Evolutionary conservation across 164 flowering plant species (phyloP).

Genomic region (Vitis labrusca): DNA sequence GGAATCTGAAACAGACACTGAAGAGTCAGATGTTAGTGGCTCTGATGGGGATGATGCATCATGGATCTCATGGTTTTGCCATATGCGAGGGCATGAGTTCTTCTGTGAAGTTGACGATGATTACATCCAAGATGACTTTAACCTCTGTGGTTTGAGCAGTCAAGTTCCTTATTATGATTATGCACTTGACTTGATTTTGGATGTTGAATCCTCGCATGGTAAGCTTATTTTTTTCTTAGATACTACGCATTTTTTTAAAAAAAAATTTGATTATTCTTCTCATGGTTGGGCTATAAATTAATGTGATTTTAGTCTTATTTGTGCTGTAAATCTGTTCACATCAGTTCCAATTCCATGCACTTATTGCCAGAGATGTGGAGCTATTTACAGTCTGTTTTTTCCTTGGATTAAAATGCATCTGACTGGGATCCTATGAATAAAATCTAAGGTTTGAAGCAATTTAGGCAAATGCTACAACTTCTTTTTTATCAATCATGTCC

Average conservation of each 20-base stretch:
- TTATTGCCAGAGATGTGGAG: no score
- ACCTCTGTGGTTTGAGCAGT: constrained; percentile 77
- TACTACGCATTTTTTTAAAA: neutral
- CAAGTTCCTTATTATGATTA: constrained; percentile 91
- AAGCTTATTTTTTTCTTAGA: constrained; percentile 16
- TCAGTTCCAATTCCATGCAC: no score
- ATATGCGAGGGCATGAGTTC: constrained; percentile 80
- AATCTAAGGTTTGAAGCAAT: no score
- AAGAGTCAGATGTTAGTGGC: constrained; percentile 83
- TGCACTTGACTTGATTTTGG: constrained; percentile 85
- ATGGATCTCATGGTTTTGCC: constrained; percentile 94
- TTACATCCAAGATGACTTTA: constrained; percentile 88
- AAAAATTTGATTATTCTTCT: neutral
- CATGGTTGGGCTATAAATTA: neutral
- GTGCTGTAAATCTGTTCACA: neutral
- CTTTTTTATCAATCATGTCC: no score
- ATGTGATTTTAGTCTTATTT: neutral
- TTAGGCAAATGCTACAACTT: no score
- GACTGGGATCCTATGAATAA: no score
- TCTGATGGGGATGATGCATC: constrained; percentile 85
- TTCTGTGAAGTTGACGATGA: constrained; percentile 92
- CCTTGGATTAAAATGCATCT: no score
- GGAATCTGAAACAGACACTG: constrained; percentile 83
- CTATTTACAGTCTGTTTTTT: no score
- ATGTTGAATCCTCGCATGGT: constrained; percentile 89